A percentile compares a stretch with the other conserved stretches of the same genome.
phyloP scores from a whole-genome alignment of 2,329 filamentous ascomycete species.

The Dactylonectria estremocensis region DNA sequence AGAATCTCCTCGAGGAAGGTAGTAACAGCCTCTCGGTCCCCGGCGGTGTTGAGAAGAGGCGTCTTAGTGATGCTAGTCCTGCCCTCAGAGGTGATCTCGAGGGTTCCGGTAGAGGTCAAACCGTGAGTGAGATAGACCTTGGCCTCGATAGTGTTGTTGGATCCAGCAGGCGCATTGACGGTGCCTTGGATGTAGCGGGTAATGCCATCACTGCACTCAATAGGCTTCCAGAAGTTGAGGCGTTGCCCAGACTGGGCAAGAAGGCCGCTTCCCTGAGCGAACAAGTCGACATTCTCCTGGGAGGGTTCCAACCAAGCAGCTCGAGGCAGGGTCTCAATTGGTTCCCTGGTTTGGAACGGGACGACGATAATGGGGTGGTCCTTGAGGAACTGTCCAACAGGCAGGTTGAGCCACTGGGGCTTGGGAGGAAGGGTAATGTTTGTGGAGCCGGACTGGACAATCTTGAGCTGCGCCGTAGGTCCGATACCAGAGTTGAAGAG shows the following conservation, averaged over 20 bases:
- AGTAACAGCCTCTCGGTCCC: slow-evolving; percentile 48
- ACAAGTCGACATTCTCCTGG: slow-evolving; percentile 47
- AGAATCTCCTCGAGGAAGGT: slow-evolving; percentile 48
- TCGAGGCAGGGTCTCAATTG: slow-evolving; percentile 36
- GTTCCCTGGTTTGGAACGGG: slow-evolving; percentile 47
- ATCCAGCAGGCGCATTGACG: slow-evolving; percentile 55
- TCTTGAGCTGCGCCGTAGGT: slow-evolving; percentile 69
- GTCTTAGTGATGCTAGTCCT: slow-evolving; percentile 58
- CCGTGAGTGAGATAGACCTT: slow-evolving; percentile 67
- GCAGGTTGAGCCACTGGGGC: slow-evolving; percentile 70
- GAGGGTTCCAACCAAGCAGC: slow-evolving; percentile 48
- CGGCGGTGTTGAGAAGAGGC: slow-evolving; percentile 53
- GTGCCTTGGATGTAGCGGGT: slow-evolving; percentile 60
- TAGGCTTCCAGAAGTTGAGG: slow-evolving; percentile 63
- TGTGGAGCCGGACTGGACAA: slow-evolving; percentile 62
- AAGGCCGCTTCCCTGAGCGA: slow-evolving; percentile 56
- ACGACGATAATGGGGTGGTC: slow-evolving; percentile 63
- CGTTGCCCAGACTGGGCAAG: slow-evolving; percentile 62
- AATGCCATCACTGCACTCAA: slow-evolving; percentile 56
- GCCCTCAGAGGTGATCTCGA: slow-evolving; percentile 57
- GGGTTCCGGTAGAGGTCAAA: slow-evolving; percentile 61
- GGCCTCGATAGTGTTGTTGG: slow-evolving; percentile 60
- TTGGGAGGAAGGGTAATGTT: slow-evolving; percentile 65
- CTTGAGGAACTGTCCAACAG: slow-evolving; percentile 70
- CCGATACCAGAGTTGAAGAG: slow-evolving; percentile 75